Base-by-base conservation (phyloP, 495 filamentous ascomycete genomes). In the Apodospora peruviana region DNA sequence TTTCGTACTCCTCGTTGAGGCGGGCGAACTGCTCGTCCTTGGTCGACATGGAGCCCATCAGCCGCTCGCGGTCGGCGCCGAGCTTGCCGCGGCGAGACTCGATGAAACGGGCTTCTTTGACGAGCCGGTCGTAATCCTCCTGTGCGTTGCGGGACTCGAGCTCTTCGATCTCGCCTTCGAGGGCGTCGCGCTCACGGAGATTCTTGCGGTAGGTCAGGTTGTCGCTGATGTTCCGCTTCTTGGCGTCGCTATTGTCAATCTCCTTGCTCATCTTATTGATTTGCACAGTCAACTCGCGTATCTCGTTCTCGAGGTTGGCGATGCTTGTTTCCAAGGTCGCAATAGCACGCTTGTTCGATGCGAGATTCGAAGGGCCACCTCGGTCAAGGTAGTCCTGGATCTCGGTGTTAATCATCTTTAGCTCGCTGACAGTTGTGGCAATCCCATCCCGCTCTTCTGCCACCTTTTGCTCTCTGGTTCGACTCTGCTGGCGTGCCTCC, bases 201-300 rank as follows among this genome's bases (percentile, higher is more conserved):
- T 82, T 82, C 56, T 83, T 82, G 40, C 93, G 88, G 59, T 88
- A 95, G 19, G 78, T 80, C 32, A 96, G 69, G 56, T 97, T 97
- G 59, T 97, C 90, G 14, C 74, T 74, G 57, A 97, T 94, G 52
- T 82, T 86, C 35, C 85, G 82, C 66, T 87, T 87, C 16, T 83
- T 93, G 45, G 84, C 79, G 44, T 85, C 83, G 54, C 86, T 85
- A 56, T 87, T 86, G 53, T 83, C 80, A 20, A 91, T 72, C 50
- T 89, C 83, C 39, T 86, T 78, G 24, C 86, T 86, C 19, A 96
- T 74, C 53, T 83, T 84, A 66, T 95, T 95, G 50, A 87, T 80
- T 47, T 82, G 74, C 25, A 73, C 69, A 4, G 82, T 83, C 25
- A 91, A 70, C 37, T 82, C 72, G 22, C 67, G 69, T 62, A 86